Evolutionary conservation across 2,329 filamentous ascomycete genomes (phyloP).

Genomic region (Venturia oleaginea): DNA sequence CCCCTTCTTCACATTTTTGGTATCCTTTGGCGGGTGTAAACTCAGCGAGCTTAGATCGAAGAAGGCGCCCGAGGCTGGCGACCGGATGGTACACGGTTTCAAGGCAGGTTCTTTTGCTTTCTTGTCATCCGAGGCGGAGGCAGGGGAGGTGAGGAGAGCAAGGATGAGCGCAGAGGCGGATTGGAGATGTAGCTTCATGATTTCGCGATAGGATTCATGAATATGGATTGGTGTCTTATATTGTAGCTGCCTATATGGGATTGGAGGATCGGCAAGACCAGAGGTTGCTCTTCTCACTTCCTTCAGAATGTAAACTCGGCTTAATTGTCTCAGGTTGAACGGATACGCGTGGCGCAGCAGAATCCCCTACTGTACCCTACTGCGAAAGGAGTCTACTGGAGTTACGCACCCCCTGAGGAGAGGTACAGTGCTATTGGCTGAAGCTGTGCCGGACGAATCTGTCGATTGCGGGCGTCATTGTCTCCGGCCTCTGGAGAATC

Average conservation of each 20-base stretch:
- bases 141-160: slow-evolving; percentile 21
- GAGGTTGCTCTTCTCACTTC: neutral
- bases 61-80: slow-evolving; percentile 51
- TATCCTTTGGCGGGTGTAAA: slow-evolving; percentile 29
- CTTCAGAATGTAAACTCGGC: neutral
- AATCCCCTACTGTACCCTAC: neutral
- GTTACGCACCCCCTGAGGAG: neutral
- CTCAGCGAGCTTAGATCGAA: slow-evolving; percentile 54
- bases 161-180: slow-evolving; percentile 15
- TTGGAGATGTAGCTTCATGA: slow-evolving; percentile 21
- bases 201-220: neutral
- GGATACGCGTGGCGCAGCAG: neutral
- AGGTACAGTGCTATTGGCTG: neutral
- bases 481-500: neutral
- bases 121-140: slow-evolving; percentile 33
- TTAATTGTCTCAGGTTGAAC: neutral
- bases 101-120: slow-evolving; percentile 35
- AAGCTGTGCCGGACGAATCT: neutral
- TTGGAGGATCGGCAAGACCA: neutral
- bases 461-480: neutral
- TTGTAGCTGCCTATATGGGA: neutral
- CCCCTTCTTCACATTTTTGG: slow-evolving; percentile 23
- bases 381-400: neutral
- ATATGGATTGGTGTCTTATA: neutral
- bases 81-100: slow-evolving; percentile 54